phyloP scores from a whole-genome alignment of 495 filamentous ascomycete species.

The Venustampulla echinocandica region DNA sequence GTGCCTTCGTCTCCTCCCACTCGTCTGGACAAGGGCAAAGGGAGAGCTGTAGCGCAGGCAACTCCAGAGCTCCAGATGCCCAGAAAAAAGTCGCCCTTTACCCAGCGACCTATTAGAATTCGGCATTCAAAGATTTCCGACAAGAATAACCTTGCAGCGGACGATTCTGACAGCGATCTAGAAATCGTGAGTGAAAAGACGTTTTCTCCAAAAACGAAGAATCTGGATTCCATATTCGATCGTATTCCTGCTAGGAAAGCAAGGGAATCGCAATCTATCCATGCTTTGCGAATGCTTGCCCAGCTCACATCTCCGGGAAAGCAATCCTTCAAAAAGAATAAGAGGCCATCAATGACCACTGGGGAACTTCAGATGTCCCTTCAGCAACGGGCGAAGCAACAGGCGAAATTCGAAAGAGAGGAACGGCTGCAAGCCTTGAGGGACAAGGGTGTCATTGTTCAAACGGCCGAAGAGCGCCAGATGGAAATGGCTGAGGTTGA shows the following conservation, averaged over 20 bases:
- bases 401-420: conserved; percentile 70
- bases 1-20: conserved; percentile 10
- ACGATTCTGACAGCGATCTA: conserved; percentile 59
- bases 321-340: conserved; percentile 32
- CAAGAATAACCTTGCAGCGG: conserved; percentile 16
- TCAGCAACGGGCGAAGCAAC: conserved; percentile 60
- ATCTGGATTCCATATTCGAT: conserved; percentile 56
- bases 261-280: conserved; percentile 56
- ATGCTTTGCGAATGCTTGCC: conserved; percentile 62
- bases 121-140: conserved; percentile 26
- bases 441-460: conserved; percentile 71
- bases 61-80: conserved; percentile 19
- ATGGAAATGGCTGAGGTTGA: conserved; percentile 75
- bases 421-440: conserved; percentile 68
- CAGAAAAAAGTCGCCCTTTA: conserved; percentile 3
- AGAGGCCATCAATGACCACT: conserved; percentile 49
- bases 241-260: conserved; percentile 48
- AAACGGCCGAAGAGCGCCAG: conserved; percentile 77
- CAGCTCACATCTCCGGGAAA: conserved; percentile 59
- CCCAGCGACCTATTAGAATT: conserved; percentile 17
- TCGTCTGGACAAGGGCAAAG: conserved; percentile 46
- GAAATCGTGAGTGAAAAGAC: conserved; percentile 41
- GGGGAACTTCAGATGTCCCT: conserved; percentile 62
- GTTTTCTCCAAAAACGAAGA: conserved; percentile 13
- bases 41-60: conserved; percentile 29